phyloP scores from a whole-genome alignment of 345 rosid species.

The Fremontodendron californicum region DNA sequence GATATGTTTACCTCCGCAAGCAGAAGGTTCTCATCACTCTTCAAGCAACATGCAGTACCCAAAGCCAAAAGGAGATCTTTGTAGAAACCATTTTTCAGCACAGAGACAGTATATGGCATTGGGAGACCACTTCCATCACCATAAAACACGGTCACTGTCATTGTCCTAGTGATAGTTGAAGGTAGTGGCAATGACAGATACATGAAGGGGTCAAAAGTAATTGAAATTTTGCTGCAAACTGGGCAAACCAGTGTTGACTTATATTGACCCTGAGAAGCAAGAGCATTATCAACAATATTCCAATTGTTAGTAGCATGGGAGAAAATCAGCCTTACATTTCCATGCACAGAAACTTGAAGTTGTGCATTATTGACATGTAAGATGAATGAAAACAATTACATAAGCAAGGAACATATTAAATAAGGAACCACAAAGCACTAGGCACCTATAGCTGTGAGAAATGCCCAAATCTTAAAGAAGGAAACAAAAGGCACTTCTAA shows the following conservation, averaged over 20 bases:
- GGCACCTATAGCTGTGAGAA: neutral
- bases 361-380: neutral
- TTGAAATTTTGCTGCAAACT: slow-evolving; percentile 71
- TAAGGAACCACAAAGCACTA: neutral
- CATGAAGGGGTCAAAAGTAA: slow-evolving; percentile 97
- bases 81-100: slow-evolving; percentile 63
- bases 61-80: slow-evolving; percentile 75
- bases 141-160: slow-evolving; percentile 74
- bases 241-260: slow-evolving; percentile 94
- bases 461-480: neutral
- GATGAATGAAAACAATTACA: neutral
- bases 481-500: neutral
- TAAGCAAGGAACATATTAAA: neutral
- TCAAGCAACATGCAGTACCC: slow-evolving; percentile 74
- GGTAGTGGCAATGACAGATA: slow-evolving; percentile 85
- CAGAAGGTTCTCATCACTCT: slow-evolving; percentile 67
- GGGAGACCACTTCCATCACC: slow-evolving; percentile 71
- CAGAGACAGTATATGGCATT: slow-evolving; percentile 73
- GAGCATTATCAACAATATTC: slow-evolving; percentile 15
- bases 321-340: slow-evolving; percentile 4
- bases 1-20: slow-evolving; percentile 65
- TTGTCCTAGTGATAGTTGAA: slow-evolving; percentile 66
- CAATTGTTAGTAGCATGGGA: slow-evolving; percentile 11
- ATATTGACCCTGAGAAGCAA: slow-evolving; percentile 78
- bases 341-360: neutral